Evolutionary conservation across 1,139 yeast genomes (phyloP).

Genomic region (Blastobotrys apis): DNA sequence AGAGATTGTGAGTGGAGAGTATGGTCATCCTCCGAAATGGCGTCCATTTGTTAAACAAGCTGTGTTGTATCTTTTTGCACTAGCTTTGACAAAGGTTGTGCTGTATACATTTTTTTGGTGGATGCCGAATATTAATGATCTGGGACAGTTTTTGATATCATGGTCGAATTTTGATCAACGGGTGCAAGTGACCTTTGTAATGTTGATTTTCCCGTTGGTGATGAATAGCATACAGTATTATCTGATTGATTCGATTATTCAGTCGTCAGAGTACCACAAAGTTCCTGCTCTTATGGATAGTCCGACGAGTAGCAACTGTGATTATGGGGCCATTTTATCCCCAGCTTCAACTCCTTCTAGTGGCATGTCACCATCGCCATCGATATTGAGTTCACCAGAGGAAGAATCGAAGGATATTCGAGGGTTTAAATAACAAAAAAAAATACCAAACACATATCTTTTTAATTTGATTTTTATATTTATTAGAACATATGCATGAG

Average conservation of each 20-base stretch:
- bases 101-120: slow-evolving; percentile 55
- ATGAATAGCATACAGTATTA: slow-evolving; percentile 87
- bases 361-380: too few relatives aligned
- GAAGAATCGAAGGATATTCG: too few relatives aligned
- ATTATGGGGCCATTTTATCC: too few relatives aligned
- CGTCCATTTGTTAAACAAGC: slow-evolving; percentile 72
- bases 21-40: slow-evolving; percentile 67
- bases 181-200: slow-evolving; percentile 78
- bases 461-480: not conserved
- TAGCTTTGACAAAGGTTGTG: slow-evolving; percentile 52
- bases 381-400: too few relatives aligned
- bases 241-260: slow-evolving; percentile 82
- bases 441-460: too few relatives aligned
- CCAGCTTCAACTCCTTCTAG: too few relatives aligned
- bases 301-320: too few relatives aligned
- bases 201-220: slow-evolving; percentile 52
- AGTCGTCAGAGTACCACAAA: slow-evolving; percentile 43
- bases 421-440: too few relatives aligned
- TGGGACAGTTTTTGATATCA: slow-evolving; percentile 59
- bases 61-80: slow-evolving; percentile 56
- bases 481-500: not conserved
- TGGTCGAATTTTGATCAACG: slow-evolving; percentile 82
- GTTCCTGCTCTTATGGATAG: too few relatives aligned
- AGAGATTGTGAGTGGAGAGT: slow-evolving; percentile 78
- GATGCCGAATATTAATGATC: slow-evolving; percentile 49